phyloP scores from a whole-genome alignment of 768 basidiomycete genomes.

The Leccinum barrowsii region DNA sequence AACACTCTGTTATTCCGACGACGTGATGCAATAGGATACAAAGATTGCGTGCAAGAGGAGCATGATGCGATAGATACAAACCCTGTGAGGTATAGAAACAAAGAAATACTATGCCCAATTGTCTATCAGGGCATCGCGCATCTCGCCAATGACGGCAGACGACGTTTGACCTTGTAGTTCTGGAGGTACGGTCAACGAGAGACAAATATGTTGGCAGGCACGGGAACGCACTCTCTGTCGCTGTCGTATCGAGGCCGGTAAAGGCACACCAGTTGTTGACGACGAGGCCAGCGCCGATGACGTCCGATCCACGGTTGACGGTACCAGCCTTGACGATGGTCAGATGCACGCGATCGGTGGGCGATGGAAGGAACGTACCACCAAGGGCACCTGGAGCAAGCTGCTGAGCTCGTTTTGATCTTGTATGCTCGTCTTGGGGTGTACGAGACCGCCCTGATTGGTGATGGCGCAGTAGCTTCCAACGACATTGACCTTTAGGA shows the following conservation, averaged over 20 bases:
- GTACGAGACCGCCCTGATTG: constrained; percentile 96
- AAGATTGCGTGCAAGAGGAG: constrained; percentile 15
- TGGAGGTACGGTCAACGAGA: constrained; percentile 27
- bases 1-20: constrained; percentile 14
- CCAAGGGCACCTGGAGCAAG: constrained; percentile 89
- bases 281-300: constrained; percentile 94
- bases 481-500: constrained; percentile 98
- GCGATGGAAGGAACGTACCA: constrained; percentile 53
- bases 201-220: neutral
- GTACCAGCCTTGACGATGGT: constrained; percentile 74
- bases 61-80: neutral
- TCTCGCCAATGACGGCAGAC: constrained; percentile 82
- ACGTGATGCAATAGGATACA: constrained; percentile 18
- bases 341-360: neutral
- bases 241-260: constrained; percentile 99
- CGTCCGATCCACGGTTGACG: constrained; percentile 97
- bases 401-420: constrained; percentile 97
- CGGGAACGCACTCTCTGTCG: constrained; percentile 83
- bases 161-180: constrained; percentile 85
- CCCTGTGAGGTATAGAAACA: constrained; percentile 5
- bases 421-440: constrained; percentile 94
- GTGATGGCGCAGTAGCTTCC: constrained; percentile 94
- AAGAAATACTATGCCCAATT: constrained; percentile 64
- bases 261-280: constrained; percentile 99
- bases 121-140: constrained; percentile 88